phyloP scores from a whole-genome alignment of 345 rosid species.

The Ricinus communis region DNA sequence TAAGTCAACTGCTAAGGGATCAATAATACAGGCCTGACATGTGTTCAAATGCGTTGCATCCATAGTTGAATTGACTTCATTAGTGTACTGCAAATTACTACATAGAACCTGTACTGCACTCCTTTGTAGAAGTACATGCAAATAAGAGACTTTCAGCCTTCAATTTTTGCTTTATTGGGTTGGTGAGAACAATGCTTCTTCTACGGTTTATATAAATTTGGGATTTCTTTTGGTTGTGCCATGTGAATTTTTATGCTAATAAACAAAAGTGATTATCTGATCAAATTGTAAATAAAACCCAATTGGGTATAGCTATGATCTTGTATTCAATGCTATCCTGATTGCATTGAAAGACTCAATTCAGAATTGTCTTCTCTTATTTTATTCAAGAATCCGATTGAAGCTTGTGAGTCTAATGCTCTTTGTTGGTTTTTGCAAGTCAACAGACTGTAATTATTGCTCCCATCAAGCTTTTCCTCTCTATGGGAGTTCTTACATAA shows the following conservation, averaged over 20 bases:
- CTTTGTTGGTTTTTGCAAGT: not conserved
- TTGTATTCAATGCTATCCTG: not conserved
- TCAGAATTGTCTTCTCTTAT: not conserved
- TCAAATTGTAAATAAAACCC: not conserved
- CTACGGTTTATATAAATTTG: not conserved
- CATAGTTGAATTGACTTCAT: not conserved
- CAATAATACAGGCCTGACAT: conserved; percentile 16
- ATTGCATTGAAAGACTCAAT: not conserved
- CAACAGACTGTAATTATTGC: not conserved
- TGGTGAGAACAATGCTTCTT: not conserved
- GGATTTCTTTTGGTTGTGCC: not conserved
- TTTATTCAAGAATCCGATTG: not conserved
- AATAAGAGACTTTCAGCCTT: not conserved
- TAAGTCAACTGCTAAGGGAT: conserved; percentile 15
- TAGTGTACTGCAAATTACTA: conserved; percentile 32
- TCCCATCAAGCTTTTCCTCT: not conserved
- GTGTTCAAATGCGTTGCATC: not conserved
- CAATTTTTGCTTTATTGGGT: not conserved
- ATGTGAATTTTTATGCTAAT: too few relatives aligned
- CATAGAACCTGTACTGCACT: conserved; percentile 21
- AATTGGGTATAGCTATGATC: not conserved
- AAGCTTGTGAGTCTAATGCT: not conserved
- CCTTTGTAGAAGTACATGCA: conserved; percentile 35
- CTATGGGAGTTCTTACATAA: not conserved
- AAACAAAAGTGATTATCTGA: not conserved